Evolutionary conservation across 2,329 filamentous ascomycete genomes (phyloP).

Genomic region (Ophiostoma sp.): DNA sequence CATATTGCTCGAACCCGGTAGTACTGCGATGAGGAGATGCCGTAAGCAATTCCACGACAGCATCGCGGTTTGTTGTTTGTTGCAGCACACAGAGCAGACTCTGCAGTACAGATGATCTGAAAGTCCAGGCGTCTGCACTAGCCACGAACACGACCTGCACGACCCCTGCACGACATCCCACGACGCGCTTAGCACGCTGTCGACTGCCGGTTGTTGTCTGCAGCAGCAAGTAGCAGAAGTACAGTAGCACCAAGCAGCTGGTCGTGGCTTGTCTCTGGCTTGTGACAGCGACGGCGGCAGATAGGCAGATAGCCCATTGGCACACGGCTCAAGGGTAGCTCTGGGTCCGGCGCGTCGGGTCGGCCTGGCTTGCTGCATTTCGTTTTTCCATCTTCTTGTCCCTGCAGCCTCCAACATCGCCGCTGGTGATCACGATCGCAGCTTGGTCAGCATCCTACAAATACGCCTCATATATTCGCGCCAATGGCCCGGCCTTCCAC

Average conservation of each 20-base stretch:
- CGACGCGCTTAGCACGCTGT: neutral
- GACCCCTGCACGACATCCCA: neutral
- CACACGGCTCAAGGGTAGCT: neutral
- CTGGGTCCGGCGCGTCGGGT: neutral
- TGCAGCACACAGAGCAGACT: neutral
- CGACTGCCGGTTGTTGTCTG: neutral
- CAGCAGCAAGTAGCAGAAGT: neutral
- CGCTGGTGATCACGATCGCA: neutral
- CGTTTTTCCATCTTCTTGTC: neutral
- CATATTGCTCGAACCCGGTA: neutral
- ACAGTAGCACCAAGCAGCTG: neutral
- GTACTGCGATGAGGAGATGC: neutral
- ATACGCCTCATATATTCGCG: no score
- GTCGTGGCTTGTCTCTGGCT: neutral
- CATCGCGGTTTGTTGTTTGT: neutral
- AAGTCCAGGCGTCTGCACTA: neutral
- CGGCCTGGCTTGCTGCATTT: neutral
- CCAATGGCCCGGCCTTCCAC: slow-evolving; percentile 3
- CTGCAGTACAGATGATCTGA: neutral
- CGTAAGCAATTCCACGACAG: neutral
- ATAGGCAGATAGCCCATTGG: neutral
- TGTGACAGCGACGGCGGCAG: neutral
- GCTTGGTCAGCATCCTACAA: neutral
- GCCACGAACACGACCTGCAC: neutral
- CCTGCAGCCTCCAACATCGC: neutral